phyloP scores from a whole-genome alignment of 1,284 basidiomycete species.

The Rhodotorula sp. region DNA sequence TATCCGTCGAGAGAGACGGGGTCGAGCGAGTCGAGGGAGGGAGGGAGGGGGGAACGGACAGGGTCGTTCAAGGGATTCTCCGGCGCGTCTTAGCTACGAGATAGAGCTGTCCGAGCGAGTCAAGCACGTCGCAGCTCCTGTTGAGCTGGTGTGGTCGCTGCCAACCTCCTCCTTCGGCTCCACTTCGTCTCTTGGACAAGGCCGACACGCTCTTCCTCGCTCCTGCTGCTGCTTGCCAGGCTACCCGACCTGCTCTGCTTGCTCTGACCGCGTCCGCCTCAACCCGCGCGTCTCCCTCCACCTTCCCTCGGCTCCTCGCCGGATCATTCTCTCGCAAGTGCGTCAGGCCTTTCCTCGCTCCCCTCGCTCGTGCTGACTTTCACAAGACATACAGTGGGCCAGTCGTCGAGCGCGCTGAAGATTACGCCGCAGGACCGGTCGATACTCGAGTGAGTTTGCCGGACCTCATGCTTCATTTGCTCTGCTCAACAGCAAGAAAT shows the following conservation, averaged over 20 bases:
- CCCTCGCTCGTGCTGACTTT: background rate
- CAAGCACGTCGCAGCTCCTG: too few relatives aligned
- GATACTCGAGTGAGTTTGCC: slow-evolving; percentile 74
- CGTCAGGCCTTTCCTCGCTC: background rate
- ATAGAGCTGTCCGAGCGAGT: too few relatives aligned
- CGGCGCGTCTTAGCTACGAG: too few relatives aligned
- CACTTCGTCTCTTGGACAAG: background rate
- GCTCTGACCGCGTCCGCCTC: background rate
- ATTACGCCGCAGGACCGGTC: slow-evolving; percentile 91
- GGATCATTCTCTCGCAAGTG: background rate
- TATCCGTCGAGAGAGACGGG: too few relatives aligned
- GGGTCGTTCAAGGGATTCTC: too few relatives aligned
- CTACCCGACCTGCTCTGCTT: background rate
- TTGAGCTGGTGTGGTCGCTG: too few relatives aligned
- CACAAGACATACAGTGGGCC: slow-evolving; percentile 14
- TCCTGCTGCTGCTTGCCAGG: background rate
- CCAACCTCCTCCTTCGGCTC: too few relatives aligned
- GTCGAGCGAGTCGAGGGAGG: background rate
- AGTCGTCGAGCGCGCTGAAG: slow-evolving; percentile 52
- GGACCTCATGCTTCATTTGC: background rate
- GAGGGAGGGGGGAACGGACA: background rate
- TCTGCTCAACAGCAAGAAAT: slow-evolving; percentile 12
- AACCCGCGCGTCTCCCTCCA: background rate
- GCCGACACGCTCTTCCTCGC: background rate
- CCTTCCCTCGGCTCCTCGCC: background rate